Conservation (phyloP, 371 early-diverging fungal species). For the Mortierella polycephala region DNA sequence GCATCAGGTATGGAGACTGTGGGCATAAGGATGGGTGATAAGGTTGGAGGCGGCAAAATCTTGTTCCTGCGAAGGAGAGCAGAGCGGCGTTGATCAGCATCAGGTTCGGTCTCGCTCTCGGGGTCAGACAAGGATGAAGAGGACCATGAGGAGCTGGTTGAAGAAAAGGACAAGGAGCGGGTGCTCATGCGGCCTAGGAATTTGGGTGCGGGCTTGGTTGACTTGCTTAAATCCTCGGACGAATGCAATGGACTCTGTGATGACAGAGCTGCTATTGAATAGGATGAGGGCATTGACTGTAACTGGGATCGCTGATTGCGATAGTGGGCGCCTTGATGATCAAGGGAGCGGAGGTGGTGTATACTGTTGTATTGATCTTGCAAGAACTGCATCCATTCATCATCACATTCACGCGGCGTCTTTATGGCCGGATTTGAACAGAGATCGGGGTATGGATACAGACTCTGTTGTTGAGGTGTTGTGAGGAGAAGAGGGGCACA, state of each 20-base stretch:
- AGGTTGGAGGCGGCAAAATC: constrained; percentile 28
- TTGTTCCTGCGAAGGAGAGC: constrained; percentile 15
- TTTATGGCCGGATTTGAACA: background rate
- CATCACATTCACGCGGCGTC: background rate
- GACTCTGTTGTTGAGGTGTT: background rate
- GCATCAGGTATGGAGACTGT: background rate
- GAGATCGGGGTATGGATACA: background rate
- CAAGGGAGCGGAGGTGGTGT: background rate
- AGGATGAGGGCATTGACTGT: too few species aligned
- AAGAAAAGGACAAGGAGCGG: constrained; percentile 10
- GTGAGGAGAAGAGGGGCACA: background rate
- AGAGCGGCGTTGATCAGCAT: background rate
- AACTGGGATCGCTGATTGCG: background rate
- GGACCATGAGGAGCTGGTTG: constrained; percentile 12
- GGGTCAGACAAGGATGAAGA: constrained; percentile 4
- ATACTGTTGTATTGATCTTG: constrained; percentile 12
- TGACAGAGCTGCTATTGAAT: too few species aligned
- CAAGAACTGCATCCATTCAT: constrained; percentile 17
- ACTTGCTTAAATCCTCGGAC: background rate
- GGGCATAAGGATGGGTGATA: constrained; percentile 25
- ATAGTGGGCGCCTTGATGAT: background rate
- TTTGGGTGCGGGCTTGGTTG: background rate
- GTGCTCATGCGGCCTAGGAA: constrained; percentile 1
- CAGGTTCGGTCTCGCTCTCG: background rate
- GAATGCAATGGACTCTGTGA: too few species aligned